These are phyloP conservation scores for Sporopachydermia lactativora DNA, from an alignment of 805 yeast genomes.

Conservation along the genomic window DNA sequence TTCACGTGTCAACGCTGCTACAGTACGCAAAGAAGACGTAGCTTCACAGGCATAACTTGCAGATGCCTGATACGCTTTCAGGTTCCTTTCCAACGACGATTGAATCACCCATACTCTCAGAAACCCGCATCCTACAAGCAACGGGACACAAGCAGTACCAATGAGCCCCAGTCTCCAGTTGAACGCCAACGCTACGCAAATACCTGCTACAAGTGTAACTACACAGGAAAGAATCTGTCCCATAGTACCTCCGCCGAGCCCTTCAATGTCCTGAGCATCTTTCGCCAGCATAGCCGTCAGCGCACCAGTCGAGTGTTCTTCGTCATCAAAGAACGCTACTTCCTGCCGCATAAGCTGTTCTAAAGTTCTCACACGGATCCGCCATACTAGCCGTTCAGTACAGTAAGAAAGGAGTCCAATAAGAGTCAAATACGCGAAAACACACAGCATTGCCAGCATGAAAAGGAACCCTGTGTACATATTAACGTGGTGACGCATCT, in stretches of 20 bases:
- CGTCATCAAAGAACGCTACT: constrained; percentile 21
- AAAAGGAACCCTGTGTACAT: constrained; percentile 20
- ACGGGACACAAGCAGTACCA: constrained; percentile 23
- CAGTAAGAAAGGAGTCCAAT: constrained; percentile 14
- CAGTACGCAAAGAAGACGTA: constrained; percentile 25
- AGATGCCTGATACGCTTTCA: constrained; percentile 22
- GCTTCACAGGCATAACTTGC: constrained; percentile 27
- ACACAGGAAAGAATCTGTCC: constrained; percentile 23
- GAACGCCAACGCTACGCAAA: constrained; percentile 23
- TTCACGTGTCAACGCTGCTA: constrained; percentile 26
- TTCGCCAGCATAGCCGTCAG: constrained; percentile 23
- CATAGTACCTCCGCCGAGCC: constrained; percentile 25
- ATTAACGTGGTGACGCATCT: constrained; percentile 22
- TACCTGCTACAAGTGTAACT: constrained; percentile 24
- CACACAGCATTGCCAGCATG: constrained; percentile 18
- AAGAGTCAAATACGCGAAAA: constrained; percentile 13
- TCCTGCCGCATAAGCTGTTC: constrained; percentile 22
- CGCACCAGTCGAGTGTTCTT: constrained; percentile 23
- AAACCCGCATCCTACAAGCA: constrained; percentile 26
- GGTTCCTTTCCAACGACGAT: constrained; percentile 21
- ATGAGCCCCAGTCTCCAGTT: constrained; percentile 27
- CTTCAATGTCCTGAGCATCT: constrained; percentile 25
- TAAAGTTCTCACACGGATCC: constrained; percentile 19
- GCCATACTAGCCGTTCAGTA: constrained; percentile 19
- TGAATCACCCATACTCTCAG: constrained; percentile 21